Base-by-base conservation (phyloP, 1,139 yeast species). In the Yamadazyma trypodendri region DNA sequence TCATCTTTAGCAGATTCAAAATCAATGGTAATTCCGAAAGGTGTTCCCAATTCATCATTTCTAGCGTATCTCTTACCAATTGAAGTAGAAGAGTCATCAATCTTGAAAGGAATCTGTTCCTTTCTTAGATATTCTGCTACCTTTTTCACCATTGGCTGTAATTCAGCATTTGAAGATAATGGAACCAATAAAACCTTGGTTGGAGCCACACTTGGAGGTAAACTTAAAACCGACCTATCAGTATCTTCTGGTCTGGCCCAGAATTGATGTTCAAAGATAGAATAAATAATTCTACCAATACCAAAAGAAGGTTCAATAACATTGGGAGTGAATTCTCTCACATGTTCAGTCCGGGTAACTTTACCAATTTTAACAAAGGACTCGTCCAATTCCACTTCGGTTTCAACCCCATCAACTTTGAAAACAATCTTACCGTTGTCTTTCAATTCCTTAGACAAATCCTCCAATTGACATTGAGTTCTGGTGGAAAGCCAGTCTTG, bases 271-370 rank as follows among this genome's bases (percentile, higher is more conserved):
- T 94, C 99, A 58, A 90, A 84, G 50, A 92, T 68, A 33, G 96
- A 78, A 70, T 94, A 94, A 50, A 94, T 73, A 60, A 94, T 88
- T 74, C 99, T 92, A 46, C 98, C 98, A 60, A 94, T 86, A 77
- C 99, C 99, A 57, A 94, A 94, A 6, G 99, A 94, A 47, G 99
- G 99, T 70, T 94, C 99, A 58, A 94, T 94, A 44, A 94, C 99
- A 60, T 88, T 90, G 47, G 99, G 99, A 50, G 90, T 87, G 68
- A 70, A 94, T 68, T 94, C 98, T 61, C 98, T 87, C 42, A 92
- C 75, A 62, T 90, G 96, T 67, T 88, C 96, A 38, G 84, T 83
- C 60, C 81, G 82, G 40, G 84, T 80, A 55, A 79, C 84, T 72
- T 85, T 81, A 54, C 77, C 88, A 59, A 92, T 87, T 48, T 72